Percentiles rank a stretch among this genome's conserved stretches.
Evolutionary conservation across 306 rosid genomes (phyloP).

Genomic region (Gillenia trifoliata): DNA sequence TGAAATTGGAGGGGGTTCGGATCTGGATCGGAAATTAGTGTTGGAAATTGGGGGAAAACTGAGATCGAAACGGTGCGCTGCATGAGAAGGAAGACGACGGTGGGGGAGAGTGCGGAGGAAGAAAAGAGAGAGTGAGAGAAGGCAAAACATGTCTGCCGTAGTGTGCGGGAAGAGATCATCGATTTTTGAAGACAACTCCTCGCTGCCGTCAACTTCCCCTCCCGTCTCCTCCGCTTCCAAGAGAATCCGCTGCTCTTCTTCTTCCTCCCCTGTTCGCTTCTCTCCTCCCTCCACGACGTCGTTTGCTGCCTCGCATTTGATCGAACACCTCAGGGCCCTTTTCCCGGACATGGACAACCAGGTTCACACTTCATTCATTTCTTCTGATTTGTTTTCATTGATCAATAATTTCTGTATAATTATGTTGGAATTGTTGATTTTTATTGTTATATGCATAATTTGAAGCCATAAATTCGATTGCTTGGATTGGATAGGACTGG

Average conservation of each 20-base stretch:
- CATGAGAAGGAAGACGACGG: slow-evolving; percentile 43
- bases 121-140: slow-evolving; percentile 18
- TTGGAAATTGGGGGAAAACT: background rate
- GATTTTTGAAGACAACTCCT: slow-evolving; percentile 69
- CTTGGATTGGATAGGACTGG: background rate
- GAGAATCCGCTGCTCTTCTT: slow-evolving; percentile 58
- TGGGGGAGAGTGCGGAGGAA: slow-evolving; percentile 17
- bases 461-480: background rate
- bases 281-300: slow-evolving; percentile 36
- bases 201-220: slow-evolving; percentile 55
- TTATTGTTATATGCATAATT: background rate
- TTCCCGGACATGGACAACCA: slow-evolving; percentile 81
- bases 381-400: background rate
- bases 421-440: background rate
- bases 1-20: background rate
- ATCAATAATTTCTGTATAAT: background rate
- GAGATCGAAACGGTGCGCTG: slow-evolving; percentile 29
- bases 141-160: slow-evolving; percentile 89
- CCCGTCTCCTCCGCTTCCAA: slow-evolving; percentile 37
- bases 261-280: slow-evolving; percentile 55
- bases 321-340: slow-evolving; percentile 48
- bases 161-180: slow-evolving; percentile 99
- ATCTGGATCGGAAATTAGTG: background rate
- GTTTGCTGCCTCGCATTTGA: slow-evolving; percentile 19
- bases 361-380: slow-evolving; percentile 27